Conservation (phyloP, 495 filamentous ascomycete species). For the Evansstolkia leycettana region DNA sequence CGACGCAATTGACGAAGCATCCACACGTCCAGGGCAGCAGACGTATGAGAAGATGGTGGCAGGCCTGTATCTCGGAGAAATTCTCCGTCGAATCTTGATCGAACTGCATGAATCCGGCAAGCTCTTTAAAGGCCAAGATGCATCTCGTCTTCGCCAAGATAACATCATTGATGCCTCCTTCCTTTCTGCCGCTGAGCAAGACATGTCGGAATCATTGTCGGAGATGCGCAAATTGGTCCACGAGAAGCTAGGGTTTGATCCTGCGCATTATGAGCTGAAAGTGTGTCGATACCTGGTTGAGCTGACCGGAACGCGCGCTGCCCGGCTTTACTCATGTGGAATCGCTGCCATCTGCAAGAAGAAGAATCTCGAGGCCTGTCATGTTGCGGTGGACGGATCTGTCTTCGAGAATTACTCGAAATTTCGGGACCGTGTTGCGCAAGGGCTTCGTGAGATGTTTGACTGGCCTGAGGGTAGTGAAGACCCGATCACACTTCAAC, state of each 20-base stretch:
- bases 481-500: slow-evolving; percentile 15
- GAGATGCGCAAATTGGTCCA: slow-evolving; percentile 66
- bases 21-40: slow-evolving; percentile 30
- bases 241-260: slow-evolving; percentile 49
- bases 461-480: slow-evolving; percentile 13
- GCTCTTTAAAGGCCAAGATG: slow-evolving; percentile 25
- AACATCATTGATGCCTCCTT: slow-evolving; percentile 75
- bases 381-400: slow-evolving; percentile 86
- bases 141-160: slow-evolving; percentile 47
- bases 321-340: slow-evolving; percentile 80
- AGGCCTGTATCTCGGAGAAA: slow-evolving; percentile 34
- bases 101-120: slow-evolving; percentile 18
- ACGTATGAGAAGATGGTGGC: slow-evolving; percentile 39
- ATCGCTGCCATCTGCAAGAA: slow-evolving; percentile 87
- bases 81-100: slow-evolving; percentile 28
- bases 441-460: slow-evolving; percentile 49
- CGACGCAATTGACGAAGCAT: slow-evolving; percentile 24
- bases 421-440: slow-evolving; percentile 71
- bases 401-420: slow-evolving; percentile 92
- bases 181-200: slow-evolving; percentile 65
- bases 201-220: slow-evolving; percentile 53
- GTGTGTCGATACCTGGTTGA: slow-evolving; percentile 70
- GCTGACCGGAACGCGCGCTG: slow-evolving; percentile 77
- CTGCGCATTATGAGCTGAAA: slow-evolving; percentile 60
- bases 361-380: slow-evolving; percentile 63